Base-by-base conservation (phyloP, 352 stramenopile genomes). In the Peronospora farinosa region DNA sequence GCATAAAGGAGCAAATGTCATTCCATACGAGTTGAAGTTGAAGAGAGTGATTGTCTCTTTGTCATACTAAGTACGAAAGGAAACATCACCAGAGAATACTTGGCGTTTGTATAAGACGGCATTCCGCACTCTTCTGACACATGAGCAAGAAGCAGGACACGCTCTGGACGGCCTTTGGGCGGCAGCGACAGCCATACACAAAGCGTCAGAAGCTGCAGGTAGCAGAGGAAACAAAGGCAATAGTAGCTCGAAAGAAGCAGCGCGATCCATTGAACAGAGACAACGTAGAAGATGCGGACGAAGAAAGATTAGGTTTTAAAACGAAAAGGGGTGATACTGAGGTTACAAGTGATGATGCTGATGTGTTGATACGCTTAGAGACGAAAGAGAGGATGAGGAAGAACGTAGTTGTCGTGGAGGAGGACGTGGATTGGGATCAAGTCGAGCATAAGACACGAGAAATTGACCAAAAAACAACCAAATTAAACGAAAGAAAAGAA, bases 141-240 rank as follows among this genome's bases (percentile, higher is more conserved):
- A 75, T 72, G 66, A 72, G 56, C 63, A 72, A 60, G 54, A 66
- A 62, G 47, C 69, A 78, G 56, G 65, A 73, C 53, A 75, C 63
- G 33, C 63, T 78, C 11, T 71, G 60, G 65, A 63, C 59, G 39
- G 58, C 65, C 28, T 74, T 75, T 44, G 50, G 63, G 27, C 48
- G 65, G 31, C 69, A 78, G 59, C 63, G 58, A 16, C 40, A 62
- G 46, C 47, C 53, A 17, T 32, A 51, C 12, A 13, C 28, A 28
- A 72, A 69, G 63, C 50, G 56, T 3, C 58, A 60, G 35, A 70
- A 68, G 44, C 39, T 70, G 15, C 53, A 54, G 13, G 43, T 46
- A 23, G 13, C 25, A 7, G 42, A 36, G 9, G 40, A 48, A 9
- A 45, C 3, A 3, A 41, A 47, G 3, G 4, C 1, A 9, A 45